Evolutionary conservation across 768 basidiomycete genomes (phyloP).

Genomic region (Termitomyces eurrhizus): DNA sequence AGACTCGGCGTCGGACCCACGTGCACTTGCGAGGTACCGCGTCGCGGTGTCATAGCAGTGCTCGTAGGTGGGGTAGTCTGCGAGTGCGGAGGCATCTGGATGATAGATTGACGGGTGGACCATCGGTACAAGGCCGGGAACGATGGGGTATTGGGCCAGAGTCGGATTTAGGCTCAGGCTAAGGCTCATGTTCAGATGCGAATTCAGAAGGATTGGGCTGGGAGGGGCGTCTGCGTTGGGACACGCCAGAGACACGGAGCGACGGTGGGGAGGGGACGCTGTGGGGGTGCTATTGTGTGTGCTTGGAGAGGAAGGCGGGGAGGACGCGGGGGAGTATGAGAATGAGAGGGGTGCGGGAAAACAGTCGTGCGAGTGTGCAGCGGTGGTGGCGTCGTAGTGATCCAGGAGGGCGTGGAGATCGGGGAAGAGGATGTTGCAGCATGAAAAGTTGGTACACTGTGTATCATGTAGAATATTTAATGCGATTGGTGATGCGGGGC

Average conservation of each 20-base stretch:
- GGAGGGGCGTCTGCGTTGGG: too few species aligned
- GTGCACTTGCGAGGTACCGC: neutral
- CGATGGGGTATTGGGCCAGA: neutral
- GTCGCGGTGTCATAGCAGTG: slow-evolving; percentile 18
- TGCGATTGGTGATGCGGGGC: neutral
- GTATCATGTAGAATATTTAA: neutral
- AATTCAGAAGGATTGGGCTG: neutral
- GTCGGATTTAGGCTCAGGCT: neutral
- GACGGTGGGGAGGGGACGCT: neutral
- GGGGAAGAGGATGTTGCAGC: slow-evolving; percentile 37
- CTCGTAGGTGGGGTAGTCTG: slow-evolving; percentile 19
- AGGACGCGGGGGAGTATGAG: neutral
- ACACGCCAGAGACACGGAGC: neutral
- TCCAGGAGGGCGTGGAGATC: slow-evolving; percentile 44
- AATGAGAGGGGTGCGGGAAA: neutral
- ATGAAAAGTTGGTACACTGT: slow-evolving; percentile 34
- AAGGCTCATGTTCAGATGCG: neutral
- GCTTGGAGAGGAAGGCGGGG: neutral
- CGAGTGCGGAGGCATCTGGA: slow-evolving; percentile 10
- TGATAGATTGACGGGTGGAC: slow-evolving; percentile 3
- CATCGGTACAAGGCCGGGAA: neutral
- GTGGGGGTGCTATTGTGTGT: neutral
- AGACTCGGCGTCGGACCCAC: neutral
- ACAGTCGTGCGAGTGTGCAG: neutral
- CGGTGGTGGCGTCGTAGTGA: slow-evolving; percentile 31